phyloP scores from a whole-genome alignment of 1,284 basidiomycete species.

The Boletus nobilissimus region DNA sequence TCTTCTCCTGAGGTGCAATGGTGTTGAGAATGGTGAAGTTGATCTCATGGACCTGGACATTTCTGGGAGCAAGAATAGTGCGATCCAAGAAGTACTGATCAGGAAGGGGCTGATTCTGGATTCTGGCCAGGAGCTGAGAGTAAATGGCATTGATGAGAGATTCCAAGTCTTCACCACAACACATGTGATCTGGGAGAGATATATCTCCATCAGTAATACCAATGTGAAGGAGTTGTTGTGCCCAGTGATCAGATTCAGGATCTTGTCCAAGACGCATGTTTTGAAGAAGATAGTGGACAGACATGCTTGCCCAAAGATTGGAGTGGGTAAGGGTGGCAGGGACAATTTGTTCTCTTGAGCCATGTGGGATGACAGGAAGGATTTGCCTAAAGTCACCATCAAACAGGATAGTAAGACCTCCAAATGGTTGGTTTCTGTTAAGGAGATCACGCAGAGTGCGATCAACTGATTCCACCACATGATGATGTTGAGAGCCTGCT shows the following conservation, averaged over 20 bases:
- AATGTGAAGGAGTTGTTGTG: constrained; percentile 55
- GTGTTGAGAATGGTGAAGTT: constrained; percentile 19
- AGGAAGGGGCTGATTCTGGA: neutral
- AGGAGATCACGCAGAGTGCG: constrained; percentile 39
- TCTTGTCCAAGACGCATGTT: constrained; percentile 53
- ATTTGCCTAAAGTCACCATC: constrained; percentile 49
- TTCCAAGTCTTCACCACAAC: constrained; percentile 15
- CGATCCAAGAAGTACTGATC: neutral
- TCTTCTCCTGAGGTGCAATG: constrained; percentile 4
- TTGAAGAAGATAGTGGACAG: constrained; percentile 43
- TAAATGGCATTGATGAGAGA: neutral
- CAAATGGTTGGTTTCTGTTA: constrained; percentile 49
- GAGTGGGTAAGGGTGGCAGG: constrained; percentile 48
- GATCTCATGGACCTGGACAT: constrained; percentile 15
- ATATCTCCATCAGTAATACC: constrained; percentile 44
- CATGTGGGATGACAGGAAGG: constrained; percentile 43
- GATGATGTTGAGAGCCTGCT: constrained; percentile 48
- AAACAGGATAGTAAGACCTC: constrained; percentile 52
- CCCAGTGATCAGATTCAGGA: constrained; percentile 44
- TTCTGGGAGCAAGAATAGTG: neutral
- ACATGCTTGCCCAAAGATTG: constrained; percentile 48
- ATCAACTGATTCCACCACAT: constrained; percentile 44
- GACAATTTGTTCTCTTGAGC: constrained; percentile 50
- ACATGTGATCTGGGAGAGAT: constrained; percentile 44
- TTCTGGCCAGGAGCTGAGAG: neutral